Evolutionary conservation across 345 rosid genomes (phyloP).

Genomic region (Rhizophora apiculata): DNA sequence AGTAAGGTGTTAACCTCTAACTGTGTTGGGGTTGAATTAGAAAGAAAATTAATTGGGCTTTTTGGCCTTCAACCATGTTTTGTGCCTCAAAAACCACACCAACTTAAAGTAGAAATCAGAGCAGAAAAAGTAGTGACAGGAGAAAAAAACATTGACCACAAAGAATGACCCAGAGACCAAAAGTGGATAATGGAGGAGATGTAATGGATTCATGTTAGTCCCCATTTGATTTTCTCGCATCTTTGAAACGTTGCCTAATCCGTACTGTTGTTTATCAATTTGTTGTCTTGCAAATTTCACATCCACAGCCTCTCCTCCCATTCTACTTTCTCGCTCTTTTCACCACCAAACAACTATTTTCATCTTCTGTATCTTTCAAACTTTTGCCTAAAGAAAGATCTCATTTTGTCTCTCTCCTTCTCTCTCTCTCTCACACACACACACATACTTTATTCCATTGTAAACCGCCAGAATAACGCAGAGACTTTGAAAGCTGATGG

Average conservation of each 20-base stretch:
- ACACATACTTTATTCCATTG: not conserved
- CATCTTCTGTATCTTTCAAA: not conserved
- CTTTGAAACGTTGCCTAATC: no score
- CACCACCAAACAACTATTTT: not conserved
- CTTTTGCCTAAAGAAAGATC: not conserved
- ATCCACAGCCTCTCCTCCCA: not conserved
- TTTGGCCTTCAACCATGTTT: not conserved
- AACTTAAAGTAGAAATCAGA: constrained; percentile 5
- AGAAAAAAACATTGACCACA: constrained; percentile 1
- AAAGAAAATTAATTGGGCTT: not conserved
- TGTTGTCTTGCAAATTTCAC: not conserved
- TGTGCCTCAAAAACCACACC: constrained; percentile 16
- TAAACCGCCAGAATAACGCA: not conserved
- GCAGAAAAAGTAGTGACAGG: constrained; percentile 6
- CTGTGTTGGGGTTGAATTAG: not conserved
- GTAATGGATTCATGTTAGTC: constrained; percentile 3
- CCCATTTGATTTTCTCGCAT: no score
- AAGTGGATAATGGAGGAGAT: constrained; percentile 2
- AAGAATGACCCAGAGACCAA: constrained; percentile 14
- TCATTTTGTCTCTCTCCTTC: not conserved
- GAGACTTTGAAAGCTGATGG: not conserved
- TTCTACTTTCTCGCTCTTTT: not conserved
- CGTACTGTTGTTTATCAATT: not conserved
- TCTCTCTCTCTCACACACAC: not conserved
- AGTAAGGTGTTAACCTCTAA: no score